These are phyloP conservation scores for Jacaranda copaia DNA, from an alignment of 257 asterid species.

Conservation along the genomic window DNA sequence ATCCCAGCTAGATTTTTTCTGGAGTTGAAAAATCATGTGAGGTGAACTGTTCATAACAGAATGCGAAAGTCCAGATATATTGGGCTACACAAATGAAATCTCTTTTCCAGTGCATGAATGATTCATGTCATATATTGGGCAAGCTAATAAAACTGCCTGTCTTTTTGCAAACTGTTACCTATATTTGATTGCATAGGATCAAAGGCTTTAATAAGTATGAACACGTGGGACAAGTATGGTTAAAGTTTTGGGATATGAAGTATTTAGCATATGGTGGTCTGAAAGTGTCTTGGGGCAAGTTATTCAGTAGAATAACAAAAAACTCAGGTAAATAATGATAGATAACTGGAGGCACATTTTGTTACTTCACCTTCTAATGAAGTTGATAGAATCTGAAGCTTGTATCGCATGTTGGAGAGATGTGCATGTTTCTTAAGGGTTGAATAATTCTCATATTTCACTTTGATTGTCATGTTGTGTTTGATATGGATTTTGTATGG, in stretches of 20 bases:
- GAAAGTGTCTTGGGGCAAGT: not conserved
- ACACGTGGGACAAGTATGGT: not conserved
- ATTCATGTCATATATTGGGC: not conserved
- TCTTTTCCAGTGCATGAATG: not conserved
- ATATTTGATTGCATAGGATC: not conserved
- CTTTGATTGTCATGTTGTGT: not conserved
- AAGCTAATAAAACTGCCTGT: not conserved
- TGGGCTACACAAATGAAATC: not conserved
- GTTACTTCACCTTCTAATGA: not conserved
- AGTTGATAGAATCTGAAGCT: conserved; percentile 5
- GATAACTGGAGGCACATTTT: not conserved
- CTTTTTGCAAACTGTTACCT: not conserved
- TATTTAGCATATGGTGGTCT: not conserved
- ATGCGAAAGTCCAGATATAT: not conserved
- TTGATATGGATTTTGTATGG: not conserved
- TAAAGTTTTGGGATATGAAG: conserved; percentile 12
- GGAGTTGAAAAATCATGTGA: not conserved
- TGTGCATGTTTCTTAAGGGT: conserved; percentile 11
- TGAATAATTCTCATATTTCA: not conserved
- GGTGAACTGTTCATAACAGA: not conserved
- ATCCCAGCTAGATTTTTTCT: conserved; percentile 2
- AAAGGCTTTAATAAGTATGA: conserved; percentile 7
- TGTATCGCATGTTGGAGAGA: conserved; percentile 6
- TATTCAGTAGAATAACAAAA: not conserved
- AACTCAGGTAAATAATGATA: not conserved